phyloP scores from a whole-genome alignment of 225 moss, liverwort and hornwort genomes.

The Sphagnum tenellum region DNA sequence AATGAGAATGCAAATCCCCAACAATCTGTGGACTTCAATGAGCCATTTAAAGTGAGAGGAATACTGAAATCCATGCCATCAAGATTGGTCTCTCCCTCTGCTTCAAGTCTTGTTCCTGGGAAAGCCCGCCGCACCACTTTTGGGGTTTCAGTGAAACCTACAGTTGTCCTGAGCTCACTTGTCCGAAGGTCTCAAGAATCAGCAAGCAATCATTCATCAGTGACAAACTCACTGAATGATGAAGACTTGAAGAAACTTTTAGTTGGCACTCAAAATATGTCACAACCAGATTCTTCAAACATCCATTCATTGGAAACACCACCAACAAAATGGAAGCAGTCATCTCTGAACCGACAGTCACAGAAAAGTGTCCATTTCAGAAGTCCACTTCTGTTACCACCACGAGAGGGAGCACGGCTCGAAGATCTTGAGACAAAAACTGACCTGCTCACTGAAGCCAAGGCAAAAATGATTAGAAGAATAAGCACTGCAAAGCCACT shows the following conservation, averaged over 20 bases:
- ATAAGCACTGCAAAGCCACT: constrained; percentile 5
- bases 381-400: constrained; percentile 36
- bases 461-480: constrained; percentile 1
- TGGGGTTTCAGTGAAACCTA: constrained; percentile 19
- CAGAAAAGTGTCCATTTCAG: constrained; percentile 47
- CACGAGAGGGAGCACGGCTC: constrained; percentile 12
- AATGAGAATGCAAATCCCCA: constrained; percentile 43
- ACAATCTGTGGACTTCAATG: constrained; percentile 17
- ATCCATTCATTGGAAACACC: constrained; percentile 32
- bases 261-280: constrained; percentile 31
- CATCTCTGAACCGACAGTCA: constrained; percentile 1
- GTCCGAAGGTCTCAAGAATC: constrained; percentile 44
- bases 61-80: constrained; percentile 37
- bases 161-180: constrained; percentile 43
- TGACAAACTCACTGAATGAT: constrained; percentile 29
- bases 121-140: constrained; percentile 15
- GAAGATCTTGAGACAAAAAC: constrained; percentile 22
- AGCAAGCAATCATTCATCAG: constrained; percentile 30
- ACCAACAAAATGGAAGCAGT: constrained; percentile 13
- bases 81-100: constrained; percentile 20
- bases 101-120: constrained; percentile 13
- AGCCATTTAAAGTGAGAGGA: constrained; percentile 16
- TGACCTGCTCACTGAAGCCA: not conserved
- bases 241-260: constrained; percentile 36
- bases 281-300: constrained; percentile 31